Base-by-base conservation (phyloP, 164 flowering plant species). In the Vitis cinerea region DNA sequence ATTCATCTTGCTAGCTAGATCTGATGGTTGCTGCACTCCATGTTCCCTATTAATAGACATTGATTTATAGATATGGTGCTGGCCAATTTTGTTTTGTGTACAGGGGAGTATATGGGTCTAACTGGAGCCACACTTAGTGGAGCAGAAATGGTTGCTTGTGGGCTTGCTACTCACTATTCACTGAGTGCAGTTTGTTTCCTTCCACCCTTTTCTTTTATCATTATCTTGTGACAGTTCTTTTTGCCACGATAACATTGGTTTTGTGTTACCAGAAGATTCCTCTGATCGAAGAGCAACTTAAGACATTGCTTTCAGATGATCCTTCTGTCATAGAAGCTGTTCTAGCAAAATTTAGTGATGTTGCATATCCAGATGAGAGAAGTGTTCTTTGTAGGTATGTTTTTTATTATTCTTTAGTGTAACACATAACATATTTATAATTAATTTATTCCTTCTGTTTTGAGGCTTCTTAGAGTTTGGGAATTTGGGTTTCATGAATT, bases 101-200 rank as follows among this genome's bases (percentile, higher is more conserved):
- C 19, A 55, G 17, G 58, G 16, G 58, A 55, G n/a, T 55, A 55
- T 16, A 7, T 55, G 58, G 58, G 16, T 55, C 58, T 55, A n/a
- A 55, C 58, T 55, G 58, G 58, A 55, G 19, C 9, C 58, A 55
- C 16, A 15, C 16, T 55, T 12, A 16, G 19, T 55, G 58, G 58
- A 55, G 58, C 8, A 55, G 58, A 55, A 15, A 55, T 55, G 58
- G 9, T 55, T 55, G 58, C 17, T 55, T 55, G 58, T 55, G 58
- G 58, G 6, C 58, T 55, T 55, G 58, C 58, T 55, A 55, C 58
- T 7, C 58, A 55, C n/a, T 55, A 55, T 55, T 55, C 58, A 55
- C 17, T 1, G 16, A 55, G 16, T 16, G 8, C 58, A 55, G 58
- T 16, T 55, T 14, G 58, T 37, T 55, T n/a, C 58, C n/a, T 55